phyloP scores from a whole-genome alignment of 371 early-diverging fungal species.

The Lichtheimia ramosa region DNA sequence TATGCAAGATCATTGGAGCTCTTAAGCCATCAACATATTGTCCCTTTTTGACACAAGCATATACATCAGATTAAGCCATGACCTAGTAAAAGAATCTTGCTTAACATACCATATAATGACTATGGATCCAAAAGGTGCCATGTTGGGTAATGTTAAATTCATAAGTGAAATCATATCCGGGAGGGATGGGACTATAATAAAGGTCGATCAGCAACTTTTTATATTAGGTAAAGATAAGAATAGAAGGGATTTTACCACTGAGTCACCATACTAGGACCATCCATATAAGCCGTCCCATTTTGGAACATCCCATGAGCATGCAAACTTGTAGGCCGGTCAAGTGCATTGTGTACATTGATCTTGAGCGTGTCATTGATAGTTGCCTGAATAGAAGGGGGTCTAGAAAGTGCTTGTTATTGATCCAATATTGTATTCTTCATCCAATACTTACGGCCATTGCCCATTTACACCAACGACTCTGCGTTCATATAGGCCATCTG shows the following conservation, averaged over 20 bases:
- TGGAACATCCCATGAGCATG: slow-evolving; percentile 77
- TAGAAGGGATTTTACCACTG: slow-evolving; percentile 42
- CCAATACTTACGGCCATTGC: slow-evolving; percentile 62
- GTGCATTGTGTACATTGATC: slow-evolving; percentile 58
- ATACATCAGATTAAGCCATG: background rate
- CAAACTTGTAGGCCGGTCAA: slow-evolving; percentile 52
- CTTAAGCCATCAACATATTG: slow-evolving; percentile 83
- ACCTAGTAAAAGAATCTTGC: background rate
- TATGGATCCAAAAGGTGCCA: slow-evolving; percentile 83
- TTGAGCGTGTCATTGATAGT: slow-evolving; percentile 55
- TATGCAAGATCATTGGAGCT: slow-evolving; percentile 68
- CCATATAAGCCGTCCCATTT: slow-evolving; percentile 57
- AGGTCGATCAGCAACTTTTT: background rate
- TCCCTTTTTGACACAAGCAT: slow-evolving; percentile 16
- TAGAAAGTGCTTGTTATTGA: slow-evolving; percentile 3
- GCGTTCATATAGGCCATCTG: slow-evolving; percentile 64
- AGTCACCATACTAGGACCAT: slow-evolving; percentile 66
- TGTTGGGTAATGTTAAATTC: slow-evolving; percentile 55
- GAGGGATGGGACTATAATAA: slow-evolving; percentile 38
- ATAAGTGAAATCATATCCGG: slow-evolving; percentile 60
- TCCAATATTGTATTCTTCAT: background rate
- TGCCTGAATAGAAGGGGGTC: slow-evolving; percentile 47
- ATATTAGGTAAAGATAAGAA: no score
- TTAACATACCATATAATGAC: slow-evolving; percentile 41
- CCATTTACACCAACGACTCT: slow-evolving; percentile 77